Conservation (phyloP, 192 early-diverging fungal species). For the Haplosporangium gracile region DNA sequence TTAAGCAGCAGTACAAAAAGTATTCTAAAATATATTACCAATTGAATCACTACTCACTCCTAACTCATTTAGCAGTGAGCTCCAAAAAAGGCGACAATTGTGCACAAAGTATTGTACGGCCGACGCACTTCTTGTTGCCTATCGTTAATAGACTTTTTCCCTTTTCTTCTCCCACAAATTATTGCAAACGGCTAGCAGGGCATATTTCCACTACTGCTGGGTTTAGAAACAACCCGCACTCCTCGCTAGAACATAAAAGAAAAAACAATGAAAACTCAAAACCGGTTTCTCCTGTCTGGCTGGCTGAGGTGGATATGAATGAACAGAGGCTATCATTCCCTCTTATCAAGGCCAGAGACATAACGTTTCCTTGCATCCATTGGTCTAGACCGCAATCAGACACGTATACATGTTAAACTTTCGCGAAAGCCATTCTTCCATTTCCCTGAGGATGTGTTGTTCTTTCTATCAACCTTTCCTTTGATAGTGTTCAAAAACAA, state of each 20-base stretch:
- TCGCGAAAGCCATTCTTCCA: not conserved
- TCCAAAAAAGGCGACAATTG: conserved; percentile 7
- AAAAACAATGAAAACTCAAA: not conserved
- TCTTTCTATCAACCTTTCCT: not conserved
- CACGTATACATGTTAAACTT: not conserved
- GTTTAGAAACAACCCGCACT: not conserved
- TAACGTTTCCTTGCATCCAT: not conserved
- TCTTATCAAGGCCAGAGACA: not conserved
- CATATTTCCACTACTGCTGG: not conserved
- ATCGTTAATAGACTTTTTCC: not conserved
- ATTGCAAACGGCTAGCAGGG: not conserved
- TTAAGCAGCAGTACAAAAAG: too few relatives aligned
- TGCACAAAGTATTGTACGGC: not conserved
- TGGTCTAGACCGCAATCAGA: not conserved
- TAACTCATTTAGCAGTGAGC: not conserved
- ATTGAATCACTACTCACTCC: too few relatives aligned
- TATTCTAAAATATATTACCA: too few relatives aligned
- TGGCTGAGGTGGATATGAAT: not conserved
- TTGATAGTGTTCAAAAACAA: not conserved
- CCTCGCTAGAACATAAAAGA: not conserved
- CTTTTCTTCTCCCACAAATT: conserved; percentile 1
- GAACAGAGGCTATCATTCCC: not conserved
- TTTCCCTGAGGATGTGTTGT: too few relatives aligned
- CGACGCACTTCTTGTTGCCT: not conserved
- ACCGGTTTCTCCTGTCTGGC: not conserved